These are phyloP conservation scores for Linum tenue DNA, from an alignment of 345 rosid species.

Conservation along the genomic window DNA sequence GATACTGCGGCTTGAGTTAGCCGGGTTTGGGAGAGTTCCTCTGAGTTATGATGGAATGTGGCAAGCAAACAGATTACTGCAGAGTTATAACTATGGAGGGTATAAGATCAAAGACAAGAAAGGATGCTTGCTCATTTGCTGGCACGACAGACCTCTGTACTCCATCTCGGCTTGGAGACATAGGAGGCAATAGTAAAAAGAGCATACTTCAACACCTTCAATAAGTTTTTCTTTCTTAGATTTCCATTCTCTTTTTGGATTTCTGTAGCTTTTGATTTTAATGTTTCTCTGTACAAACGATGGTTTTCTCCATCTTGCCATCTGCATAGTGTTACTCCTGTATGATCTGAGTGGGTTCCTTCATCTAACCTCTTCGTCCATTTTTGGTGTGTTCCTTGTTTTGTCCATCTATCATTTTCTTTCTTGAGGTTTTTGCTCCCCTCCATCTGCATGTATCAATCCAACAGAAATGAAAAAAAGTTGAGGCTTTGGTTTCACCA, in stretches of 20 bases:
- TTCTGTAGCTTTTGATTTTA: background rate
- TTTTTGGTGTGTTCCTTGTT: background rate
- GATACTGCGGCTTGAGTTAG: background rate
- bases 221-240: background rate
- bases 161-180: slow-evolving; percentile 3
- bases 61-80: slow-evolving; percentile 3
- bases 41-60: slow-evolving; percentile 2
- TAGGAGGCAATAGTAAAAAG: background rate
- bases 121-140: slow-evolving; percentile 4
- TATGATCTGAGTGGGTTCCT: background rate
- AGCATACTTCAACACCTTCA: background rate
- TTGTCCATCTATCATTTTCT: background rate
- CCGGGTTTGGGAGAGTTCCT: slow-evolving; percentile 4
- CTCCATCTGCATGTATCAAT: background rate
- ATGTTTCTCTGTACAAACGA: background rate
- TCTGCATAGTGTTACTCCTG: background rate
- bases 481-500: background rate
- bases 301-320: background rate
- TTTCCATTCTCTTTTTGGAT: background rate
- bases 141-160: slow-evolving; percentile 1
- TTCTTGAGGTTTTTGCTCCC: background rate
- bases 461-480: background rate
- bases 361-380: background rate
- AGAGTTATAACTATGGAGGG: background rate
- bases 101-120: slow-evolving; percentile 3